A percentile compares a stretch with the other conserved stretches of the same genome.
Evolutionary conservation across 1,139 yeast genomes (phyloP).

Genomic region (Taphrina wiesneri): DNA sequence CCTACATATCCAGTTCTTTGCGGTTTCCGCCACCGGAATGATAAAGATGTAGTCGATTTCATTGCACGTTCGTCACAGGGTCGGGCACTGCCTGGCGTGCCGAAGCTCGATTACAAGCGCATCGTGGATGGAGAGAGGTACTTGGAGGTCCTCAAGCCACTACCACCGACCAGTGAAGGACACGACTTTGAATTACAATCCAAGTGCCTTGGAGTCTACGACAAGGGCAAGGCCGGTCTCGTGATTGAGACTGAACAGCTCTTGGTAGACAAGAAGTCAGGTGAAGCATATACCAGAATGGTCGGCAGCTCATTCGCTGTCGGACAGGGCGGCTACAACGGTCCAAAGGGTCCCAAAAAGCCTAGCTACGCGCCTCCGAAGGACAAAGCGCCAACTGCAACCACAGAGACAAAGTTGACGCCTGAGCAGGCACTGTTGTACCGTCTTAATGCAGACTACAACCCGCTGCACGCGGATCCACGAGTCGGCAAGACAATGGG

Average conservation of each 20-base stretch:
- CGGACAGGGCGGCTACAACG: slow-evolving; percentile 32
- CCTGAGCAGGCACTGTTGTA: slow-evolving; percentile 28
- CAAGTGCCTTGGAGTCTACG: slow-evolving; percentile 25
- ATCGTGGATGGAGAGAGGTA: slow-evolving; percentile 32
- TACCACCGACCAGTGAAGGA: slow-evolving; percentile 21
- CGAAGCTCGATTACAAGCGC: slow-evolving; percentile 28
- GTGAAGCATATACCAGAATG: slow-evolving; percentile 28
- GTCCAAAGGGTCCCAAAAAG: slow-evolving; percentile 28
- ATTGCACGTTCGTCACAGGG: slow-evolving; percentile 21
- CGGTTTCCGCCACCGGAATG: slow-evolving; percentile 25
- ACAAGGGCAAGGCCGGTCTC: slow-evolving; percentile 33
- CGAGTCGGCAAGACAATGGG: slow-evolving; percentile 29
- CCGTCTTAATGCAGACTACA: slow-evolving; percentile 32
- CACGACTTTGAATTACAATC: slow-evolving; percentile 25
- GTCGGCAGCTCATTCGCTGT: slow-evolving; percentile 25
- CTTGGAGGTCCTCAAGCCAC: slow-evolving; percentile 24
- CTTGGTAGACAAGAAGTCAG: slow-evolving; percentile 26
- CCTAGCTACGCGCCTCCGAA: slow-evolving; percentile 25
- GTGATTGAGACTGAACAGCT: slow-evolving; percentile 26
- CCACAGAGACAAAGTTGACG: slow-evolving; percentile 25
- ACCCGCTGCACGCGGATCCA: slow-evolving; percentile 33
- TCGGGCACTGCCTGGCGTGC: slow-evolving; percentile 26
- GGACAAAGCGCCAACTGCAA: slow-evolving; percentile 16
- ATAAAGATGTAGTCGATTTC: slow-evolving; percentile 27
- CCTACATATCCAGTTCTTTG: slow-evolving; percentile 32